Evolutionary conservation across 768 basidiomycete species (phyloP), one percentile per base, ranked within the genome.

Genomic region (Mycena metata): DNA sequence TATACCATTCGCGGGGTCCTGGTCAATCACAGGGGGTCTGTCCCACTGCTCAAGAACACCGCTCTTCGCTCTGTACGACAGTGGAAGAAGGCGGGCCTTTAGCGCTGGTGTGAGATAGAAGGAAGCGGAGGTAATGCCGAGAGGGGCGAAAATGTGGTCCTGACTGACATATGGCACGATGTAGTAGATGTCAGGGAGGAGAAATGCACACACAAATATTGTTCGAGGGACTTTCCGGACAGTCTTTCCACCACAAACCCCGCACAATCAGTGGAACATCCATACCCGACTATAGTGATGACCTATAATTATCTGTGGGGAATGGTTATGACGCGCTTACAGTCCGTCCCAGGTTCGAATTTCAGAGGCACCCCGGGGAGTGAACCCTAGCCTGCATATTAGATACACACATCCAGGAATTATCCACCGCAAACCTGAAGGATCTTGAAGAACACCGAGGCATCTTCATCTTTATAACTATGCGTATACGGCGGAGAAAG

Each of bases 191-290:
- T 13, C 19, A 64, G 55, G 78, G 74, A 0, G 13, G 5, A 7
- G 21, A 42, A 26, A n/a, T 23, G 19, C 43, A 71, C 75, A n/a
- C 56, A 80, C 79, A 75, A 76, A 46, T 77, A 80, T 45, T 76
- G 65, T 61, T 79, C 77, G n/a, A 80, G 69, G 7, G 71, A 72
- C 59, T 75, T 64, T 1, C 76, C 76, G 0, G 77, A 69, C 11
- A 77, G 45, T 23, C 71, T 70, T 42, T 80, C 76, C 8, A 80
- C 66, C 13, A 80, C 69, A 54, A 80, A 80, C 1, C 79, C 79
- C 0, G 72, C 42, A 9, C 67, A 70, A 56, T 79, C 77, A 5
- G 64, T 52, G 10, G 64, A 64, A 54, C 65, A 78, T 0, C 79
- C 74, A 52, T 80, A 80, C 0, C 50, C 68, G 42, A 30, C 57